Base-by-base conservation (phyloP, 2,329 filamentous ascomycete genomes). In the Mycosphaerelloides madeirae region DNA sequence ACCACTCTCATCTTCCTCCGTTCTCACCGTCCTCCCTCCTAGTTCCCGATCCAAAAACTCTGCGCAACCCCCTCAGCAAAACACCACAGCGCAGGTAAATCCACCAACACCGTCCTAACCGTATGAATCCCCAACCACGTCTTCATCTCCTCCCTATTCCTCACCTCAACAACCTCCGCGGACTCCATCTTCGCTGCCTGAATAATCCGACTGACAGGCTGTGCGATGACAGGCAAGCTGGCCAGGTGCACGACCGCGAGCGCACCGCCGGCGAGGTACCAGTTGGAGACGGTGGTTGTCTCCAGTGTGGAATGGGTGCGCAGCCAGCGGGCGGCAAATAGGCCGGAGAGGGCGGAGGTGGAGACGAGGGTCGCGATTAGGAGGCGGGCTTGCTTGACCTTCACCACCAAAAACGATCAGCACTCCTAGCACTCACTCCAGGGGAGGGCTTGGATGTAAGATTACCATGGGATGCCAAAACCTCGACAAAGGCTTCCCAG, bases 11-110 rank as follows among this genome's bases (percentile, higher is more conserved):
- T n/a, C n/a, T n/a, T n/a, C n/a, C n/a, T n/a, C n/a, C n/a, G n/a
- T n/a, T n/a, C n/a, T n/a, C n/a, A n/a, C n/a, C n/a, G n/a, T n/a
- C n/a, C n/a, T n/a, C n/a, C n/a, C n/a, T n/a, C n/a, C n/a, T n/a
- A n/a, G n/a, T n/a, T n/a, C n/a, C 31, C 31, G 11, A 59, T 46
- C 56, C 56, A 59, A 32, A 54, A 49, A 31, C 46, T 49, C 46
- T 55, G 36, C 31, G 53, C 51, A 28, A 49, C 49, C 2, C 58
- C 59, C 50, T 60, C 57, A 33, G 59, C 58, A 37, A 62, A 61
- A 40, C 55, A 62, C 52, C 53, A 54, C 34, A 61, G 31, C 12
- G 58, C 57, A 11, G 53, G 55, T 34, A 62, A 29, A 47, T 61
- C 56, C 19, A 60, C 48, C 29, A 53, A 22, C 40, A 61, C 8